A percentile compares a stretch with the other conserved stretches of the same genome.
These are phyloP conservation scores for Crucihimalaya himalaica DNA, from an alignment of 345 rosid genomes.

Conservation along the genomic window DNA sequence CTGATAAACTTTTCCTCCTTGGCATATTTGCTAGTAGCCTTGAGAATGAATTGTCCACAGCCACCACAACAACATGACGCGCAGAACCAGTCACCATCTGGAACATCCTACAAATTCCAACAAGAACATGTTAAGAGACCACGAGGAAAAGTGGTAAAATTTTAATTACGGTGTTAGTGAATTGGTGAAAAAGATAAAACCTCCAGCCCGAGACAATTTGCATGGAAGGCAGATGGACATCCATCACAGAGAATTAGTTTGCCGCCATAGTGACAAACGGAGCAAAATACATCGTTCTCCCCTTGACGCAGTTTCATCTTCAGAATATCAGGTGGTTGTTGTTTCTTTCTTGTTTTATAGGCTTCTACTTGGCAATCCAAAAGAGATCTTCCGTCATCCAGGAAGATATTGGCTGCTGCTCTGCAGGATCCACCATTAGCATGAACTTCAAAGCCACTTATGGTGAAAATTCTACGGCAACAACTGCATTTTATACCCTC, in stretches of 20 bases:
- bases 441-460: constrained; percentile 61
- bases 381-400: constrained; percentile 82
- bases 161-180: background rate
- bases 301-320: constrained; percentile 39
- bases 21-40: constrained; percentile 34
- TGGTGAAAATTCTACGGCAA: constrained; percentile 52
- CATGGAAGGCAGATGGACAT: constrained; percentile 89
- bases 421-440: constrained; percentile 44
- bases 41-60: constrained; percentile 47
- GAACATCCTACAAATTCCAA: constrained; percentile 55
- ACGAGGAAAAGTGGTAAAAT: background rate
- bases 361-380: constrained; percentile 58
- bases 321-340: constrained; percentile 34
- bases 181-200: constrained; percentile 36
- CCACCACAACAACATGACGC: constrained; percentile 74
- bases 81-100: constrained; percentile 90
- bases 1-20: constrained; percentile 38
- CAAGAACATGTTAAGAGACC: constrained; percentile 19
- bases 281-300: constrained; percentile 64
- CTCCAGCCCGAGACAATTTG: constrained; percentile 67
- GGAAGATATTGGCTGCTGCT: constrained; percentile 59
- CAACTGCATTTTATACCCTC: constrained; percentile 75
- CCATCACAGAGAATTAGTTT: constrained; percentile 70
- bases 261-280: constrained; percentile 84
- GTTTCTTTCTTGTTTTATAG: constrained; percentile 33